A percentile compares a stretch with the other conserved stretches of the same genome.
These are phyloP conservation scores for Blastobotrys malaysiensis DNA, from an alignment of 1,139 yeast species.

Conservation along the genomic window DNA sequence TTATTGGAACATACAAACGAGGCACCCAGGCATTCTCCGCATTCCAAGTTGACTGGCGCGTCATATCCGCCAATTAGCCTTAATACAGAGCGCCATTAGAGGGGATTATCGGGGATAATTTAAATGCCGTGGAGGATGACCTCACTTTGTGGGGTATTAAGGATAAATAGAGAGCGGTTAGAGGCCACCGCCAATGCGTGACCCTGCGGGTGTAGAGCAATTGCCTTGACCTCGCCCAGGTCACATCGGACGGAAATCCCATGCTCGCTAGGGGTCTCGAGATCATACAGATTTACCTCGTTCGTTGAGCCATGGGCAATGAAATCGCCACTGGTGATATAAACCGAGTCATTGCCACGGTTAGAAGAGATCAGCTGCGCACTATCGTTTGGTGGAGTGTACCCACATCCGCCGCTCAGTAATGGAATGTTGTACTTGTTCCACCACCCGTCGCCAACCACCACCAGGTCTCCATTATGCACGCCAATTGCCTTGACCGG, in stretches of 20 bases:
- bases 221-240: not conserved
- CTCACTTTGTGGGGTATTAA: not conserved
- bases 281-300: not conserved
- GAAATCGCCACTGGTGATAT: not conserved
- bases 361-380: not conserved
- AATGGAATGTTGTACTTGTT: constrained; percentile 27
- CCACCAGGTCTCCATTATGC: constrained; percentile 27
- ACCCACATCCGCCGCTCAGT: constrained; percentile 27
- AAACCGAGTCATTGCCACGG: not conserved
- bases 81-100: not conserved
- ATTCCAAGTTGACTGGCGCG: constrained; percentile 39
- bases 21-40: constrained; percentile 52
- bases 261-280: not conserved
- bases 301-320: not conserved
- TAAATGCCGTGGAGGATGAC: not conserved
- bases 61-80: not conserved
- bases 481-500: constrained; percentile 27
- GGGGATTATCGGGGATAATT: not conserved
- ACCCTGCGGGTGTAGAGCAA: not conserved
- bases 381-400: constrained; percentile 20
- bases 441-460: constrained; percentile 36
- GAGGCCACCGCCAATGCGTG: not conserved
- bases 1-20: constrained; percentile 50
- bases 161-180: not conserved
- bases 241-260: not conserved